phyloP scores from a whole-genome alignment of 179 eudicot genomes.

The Heliamphora pulchella region DNA sequence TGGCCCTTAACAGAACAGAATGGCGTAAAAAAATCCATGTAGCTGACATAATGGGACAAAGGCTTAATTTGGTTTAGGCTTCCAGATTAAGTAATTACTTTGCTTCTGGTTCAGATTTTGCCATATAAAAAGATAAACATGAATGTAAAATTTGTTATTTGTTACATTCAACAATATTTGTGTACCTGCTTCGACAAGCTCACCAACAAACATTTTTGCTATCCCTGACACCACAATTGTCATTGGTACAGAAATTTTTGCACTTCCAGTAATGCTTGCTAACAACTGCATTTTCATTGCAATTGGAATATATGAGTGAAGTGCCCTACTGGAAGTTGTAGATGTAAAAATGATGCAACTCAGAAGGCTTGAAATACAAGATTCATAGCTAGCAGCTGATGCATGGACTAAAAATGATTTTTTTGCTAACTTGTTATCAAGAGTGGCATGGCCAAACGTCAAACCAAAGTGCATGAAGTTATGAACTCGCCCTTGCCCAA shows the following conservation, averaged over 20 bases:
- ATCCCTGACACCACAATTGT: slow-evolving; percentile 92
- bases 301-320: background rate
- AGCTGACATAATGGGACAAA: too few relatives aligned
- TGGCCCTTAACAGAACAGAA: too few relatives aligned
- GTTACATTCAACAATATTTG: background rate
- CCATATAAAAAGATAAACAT: background rate
- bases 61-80: too few relatives aligned
- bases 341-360: slow-evolving; percentile 5
- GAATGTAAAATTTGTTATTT: slow-evolving; percentile 6
- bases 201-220: slow-evolving; percentile 93
- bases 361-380: background rate
- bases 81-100: background rate
- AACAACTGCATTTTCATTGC: slow-evolving; percentile 48
- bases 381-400: background rate
- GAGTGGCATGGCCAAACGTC: background rate
- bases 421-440: background rate
- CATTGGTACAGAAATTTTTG: slow-evolving; percentile 79
- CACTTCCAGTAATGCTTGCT: slow-evolving; percentile 78
- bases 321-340: background rate
- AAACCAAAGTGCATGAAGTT: background rate
- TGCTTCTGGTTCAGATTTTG: background rate
- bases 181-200: slow-evolving; percentile 85
- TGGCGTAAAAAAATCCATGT: too few relatives aligned
- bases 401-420: background rate
- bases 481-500: background rate